Base-by-base conservation (phyloP, 192 early-diverging fungal species). In the Backusella circina region DNA sequence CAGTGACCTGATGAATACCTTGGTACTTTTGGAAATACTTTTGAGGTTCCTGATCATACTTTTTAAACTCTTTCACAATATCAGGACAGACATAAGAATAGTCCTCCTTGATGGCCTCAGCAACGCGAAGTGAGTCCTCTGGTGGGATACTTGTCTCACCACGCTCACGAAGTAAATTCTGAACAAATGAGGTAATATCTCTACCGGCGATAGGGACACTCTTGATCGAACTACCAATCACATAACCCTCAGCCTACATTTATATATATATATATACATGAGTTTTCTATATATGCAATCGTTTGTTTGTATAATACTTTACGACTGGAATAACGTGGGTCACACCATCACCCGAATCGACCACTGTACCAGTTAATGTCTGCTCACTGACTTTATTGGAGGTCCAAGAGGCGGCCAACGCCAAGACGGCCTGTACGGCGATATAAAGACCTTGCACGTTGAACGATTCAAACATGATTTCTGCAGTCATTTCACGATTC, bases 391-490 rank as follows among this genome's bases (percentile, higher is more conserved):
- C 90, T 77, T 95, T 95, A 69, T 90, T 93, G 38, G 92, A 92
- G 2, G 94, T 94, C 96, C 96, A 98, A 73, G 90, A 93, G 33
- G 98, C 97, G 31, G 98, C 98, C 71, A 99, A 90, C 2, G 98
- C 98, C 47, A 99, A 88, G 57, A 99, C 97, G 13, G 98, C 98
- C 86, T 99, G 98, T n/a, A 99, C 98, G 23, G 95, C 98, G 87
- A 99, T 99, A 77, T 99, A 99, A 78, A 99, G 84, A 67, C 97
- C 98, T 75, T 97, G 93, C 47, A 97, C 93, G 70, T 98, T 98
- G 85, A 99, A 99, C 6, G 98, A 98, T 80, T 99, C 98, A 82
- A 99, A 99, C 85, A 99, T 97, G 70, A 99, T 99, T 84, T 99
- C 98, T 23, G 98, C 98, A 67, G 95, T 98, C 84, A 95, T 95